A percentile compares a stretch with the other conserved stretches of the same genome.
These are phyloP conservation scores for Fistulinella staudtii DNA, from an alignment of 1,284 basidiomycete species.

Conservation along the genomic window DNA sequence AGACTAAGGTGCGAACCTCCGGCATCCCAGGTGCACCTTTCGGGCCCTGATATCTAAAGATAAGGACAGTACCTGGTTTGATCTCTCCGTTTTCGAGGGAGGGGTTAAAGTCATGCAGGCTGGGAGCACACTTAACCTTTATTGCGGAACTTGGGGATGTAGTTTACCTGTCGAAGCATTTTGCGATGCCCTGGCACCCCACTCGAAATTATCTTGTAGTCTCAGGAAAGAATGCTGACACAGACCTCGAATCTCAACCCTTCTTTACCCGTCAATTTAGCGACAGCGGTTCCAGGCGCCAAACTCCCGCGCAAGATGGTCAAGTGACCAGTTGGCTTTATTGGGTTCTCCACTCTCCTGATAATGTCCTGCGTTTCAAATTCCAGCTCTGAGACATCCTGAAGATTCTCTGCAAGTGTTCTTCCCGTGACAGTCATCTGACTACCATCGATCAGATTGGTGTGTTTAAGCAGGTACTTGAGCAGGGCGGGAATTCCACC, in stretches of 20 bases:
- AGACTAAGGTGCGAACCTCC: conserved; percentile 48
- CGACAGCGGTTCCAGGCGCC: conserved; percentile 87
- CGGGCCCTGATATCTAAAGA: conserved; percentile 94
- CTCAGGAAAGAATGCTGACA: neutral
- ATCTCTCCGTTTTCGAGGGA: conserved; percentile 83
- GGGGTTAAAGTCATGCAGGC: conserved; percentile 80
- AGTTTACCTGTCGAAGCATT: conserved; percentile 68
- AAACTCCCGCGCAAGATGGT: conserved; percentile 90
- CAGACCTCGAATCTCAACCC: conserved; percentile 80
- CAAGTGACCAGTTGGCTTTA: conserved; percentile 91
- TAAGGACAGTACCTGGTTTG: conserved; percentile 80
- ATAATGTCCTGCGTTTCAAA: conserved; percentile 85
- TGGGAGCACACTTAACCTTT: conserved; percentile 29
- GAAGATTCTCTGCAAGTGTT: conserved; percentile 90
- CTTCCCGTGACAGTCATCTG: conserved; percentile 94
- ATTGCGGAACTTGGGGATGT: neutral
- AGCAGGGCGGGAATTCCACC: conserved; percentile 84
- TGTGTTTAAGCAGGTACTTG: conserved; percentile 86
- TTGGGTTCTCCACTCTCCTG: conserved; percentile 73
- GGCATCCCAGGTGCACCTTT: conserved; percentile 98
- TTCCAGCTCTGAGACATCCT: conserved; percentile 71
- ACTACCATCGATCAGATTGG: conserved; percentile 84
- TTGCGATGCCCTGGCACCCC: conserved; percentile 56
- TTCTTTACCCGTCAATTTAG: conserved; percentile 97
- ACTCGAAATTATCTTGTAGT: too few relatives aligned